Percentiles rank a stretch among this genome's conserved stretches.
Conservation (phyloP, 768 basidiomycete genomes). For the Leccinum disarticulatum region DNA sequence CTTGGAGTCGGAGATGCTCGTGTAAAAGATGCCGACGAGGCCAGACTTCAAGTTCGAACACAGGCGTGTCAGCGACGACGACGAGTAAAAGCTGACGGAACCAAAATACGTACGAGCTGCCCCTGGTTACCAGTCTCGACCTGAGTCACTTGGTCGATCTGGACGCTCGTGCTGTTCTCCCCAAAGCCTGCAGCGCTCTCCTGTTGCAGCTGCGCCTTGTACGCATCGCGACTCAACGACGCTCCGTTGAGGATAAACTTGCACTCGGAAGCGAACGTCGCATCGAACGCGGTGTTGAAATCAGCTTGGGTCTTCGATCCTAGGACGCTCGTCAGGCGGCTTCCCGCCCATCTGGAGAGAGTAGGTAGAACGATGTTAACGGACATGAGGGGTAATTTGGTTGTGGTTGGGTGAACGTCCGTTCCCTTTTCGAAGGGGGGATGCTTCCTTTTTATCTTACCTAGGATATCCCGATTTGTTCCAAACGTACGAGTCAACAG, state of each 20-base stretch:
- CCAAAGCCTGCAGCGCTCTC: conserved; percentile 24
- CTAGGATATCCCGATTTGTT: not conserved
- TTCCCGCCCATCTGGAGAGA: conserved; percentile 44
- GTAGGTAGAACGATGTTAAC: conserved; percentile 37
- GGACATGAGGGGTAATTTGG: conserved; percentile 19
- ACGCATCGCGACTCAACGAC: conserved; percentile 37
- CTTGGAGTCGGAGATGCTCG: conserved; percentile 33
- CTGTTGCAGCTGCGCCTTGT: conserved; percentile 37
- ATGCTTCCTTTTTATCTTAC: conserved; percentile 16
- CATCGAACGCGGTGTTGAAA: conserved; percentile 41
- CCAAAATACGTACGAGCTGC: conserved; percentile 22
- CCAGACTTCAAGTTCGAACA: conserved; percentile 20
- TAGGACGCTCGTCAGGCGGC: conserved; percentile 38
- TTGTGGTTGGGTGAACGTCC: not conserved
- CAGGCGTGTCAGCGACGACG: not conserved
- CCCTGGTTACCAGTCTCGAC: conserved; percentile 28
- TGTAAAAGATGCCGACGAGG: conserved; percentile 39
- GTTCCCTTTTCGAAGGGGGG: not conserved
- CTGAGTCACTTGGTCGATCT: conserved; percentile 27
- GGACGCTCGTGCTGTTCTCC: conserved; percentile 21
- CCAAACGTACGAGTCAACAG: not conserved
- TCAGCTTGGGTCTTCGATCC: conserved; percentile 35
- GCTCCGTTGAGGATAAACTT: conserved; percentile 43
- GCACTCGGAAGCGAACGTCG: conserved; percentile 38
- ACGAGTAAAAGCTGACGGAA: not conserved